Evolutionary conservation across 2,329 filamentous ascomycete species (phyloP), one percentile per base, ranked within the genome.

Genomic region (Fusarium sp.): DNA sequence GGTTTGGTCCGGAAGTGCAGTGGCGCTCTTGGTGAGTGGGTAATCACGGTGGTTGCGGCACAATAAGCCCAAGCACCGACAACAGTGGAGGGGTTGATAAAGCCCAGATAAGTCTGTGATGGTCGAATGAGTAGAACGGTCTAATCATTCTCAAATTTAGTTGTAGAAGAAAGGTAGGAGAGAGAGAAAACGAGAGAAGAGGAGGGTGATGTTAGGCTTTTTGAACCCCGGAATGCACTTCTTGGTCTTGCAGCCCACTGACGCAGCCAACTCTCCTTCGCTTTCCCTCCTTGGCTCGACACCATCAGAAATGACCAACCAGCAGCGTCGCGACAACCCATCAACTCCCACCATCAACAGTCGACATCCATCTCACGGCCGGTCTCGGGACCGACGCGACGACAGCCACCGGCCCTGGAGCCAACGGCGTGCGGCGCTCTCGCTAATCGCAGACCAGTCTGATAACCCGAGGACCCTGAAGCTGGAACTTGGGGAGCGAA

Each of bases 211-310:
- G 36, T 5, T 5, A 22, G 36, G 47, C 40, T 42, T 66, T 73
- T 70, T 73, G 61, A 73, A 73, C 61, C 33, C 5, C 47, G 6
- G 47, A 54, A 54, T 54, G 47, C 47, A 54, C 45, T 22, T 57
- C 50, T 38, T 38, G n/a, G 36, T 31, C 14, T 35, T 22, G 31
- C 54, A 57, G 29, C 29, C 22, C 27, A 31, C n/a, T 56, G 52
- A 56, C 27, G 29, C 52, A 56, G 29, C 52, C 29, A 56, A 18
- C 27, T n/a, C 52, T 56, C 20, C 47, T 14, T 57, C 68, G n/a
- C 56, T 27, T 33, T 63, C 45, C 18, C 20, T 52, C 31, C 47
- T 20, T 54, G 18, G 27, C 18, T 7, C 47, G 56, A 64, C 33
- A 69, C 33, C 33, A 70, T 13, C 16, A 61, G 54, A 29, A 22